Base-by-base conservation (phyloP, 768 basidiomycete genomes). In the Saitozyma podzolica region DNA sequence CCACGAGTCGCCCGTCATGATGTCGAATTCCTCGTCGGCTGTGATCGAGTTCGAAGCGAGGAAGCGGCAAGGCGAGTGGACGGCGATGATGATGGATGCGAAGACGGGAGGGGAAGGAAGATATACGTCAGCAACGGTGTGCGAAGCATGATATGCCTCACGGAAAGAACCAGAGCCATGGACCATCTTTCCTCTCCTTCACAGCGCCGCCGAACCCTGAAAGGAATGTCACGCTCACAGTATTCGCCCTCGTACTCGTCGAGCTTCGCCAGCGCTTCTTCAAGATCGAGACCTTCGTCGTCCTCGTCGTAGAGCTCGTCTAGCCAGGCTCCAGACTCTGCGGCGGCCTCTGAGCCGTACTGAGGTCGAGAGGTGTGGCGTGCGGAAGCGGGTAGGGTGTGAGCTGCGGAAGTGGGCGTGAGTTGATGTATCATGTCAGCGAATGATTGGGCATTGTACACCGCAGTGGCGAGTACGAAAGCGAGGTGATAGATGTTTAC, bases 261-360 rank as follows among this genome's bases (percentile, higher is more conserved):
- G 19, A 63, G 52, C 63, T 70, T 64, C 10, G 62, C 65, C 19
- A 67, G n/a, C 45, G 45, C n/a, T 17, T 47, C 72, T 58, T 70
- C 67, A 9, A 70, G 52, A 42, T 74, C 72, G 14, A 48, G 43
- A 37, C 55, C 54, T 13, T 70, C 72, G 43, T 70, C 72, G 20
- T 70, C 72, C 20, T 66, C 66, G 47, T 70, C 69, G 67, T 70
- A 66, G 56, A 67, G 65, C 37, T 74, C 69, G 42, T 74, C 72
- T 49, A 68, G 64, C 55, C 64, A 67, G 40, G 63, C 69, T 40
- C 69, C 69, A 20, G 69, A 67, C 39, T 65, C 66, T 14, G 56
- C 59, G 39, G 54, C 42, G 3, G 66, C 61, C 37, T 58, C 52
- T 9, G 57, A 16, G n/a, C 66, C 69, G 63, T 59, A 70, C 8